Evolutionary conservation across 371 early-diverging fungal genomes (phyloP).

Genomic region (Mortierella sp.): DNA sequence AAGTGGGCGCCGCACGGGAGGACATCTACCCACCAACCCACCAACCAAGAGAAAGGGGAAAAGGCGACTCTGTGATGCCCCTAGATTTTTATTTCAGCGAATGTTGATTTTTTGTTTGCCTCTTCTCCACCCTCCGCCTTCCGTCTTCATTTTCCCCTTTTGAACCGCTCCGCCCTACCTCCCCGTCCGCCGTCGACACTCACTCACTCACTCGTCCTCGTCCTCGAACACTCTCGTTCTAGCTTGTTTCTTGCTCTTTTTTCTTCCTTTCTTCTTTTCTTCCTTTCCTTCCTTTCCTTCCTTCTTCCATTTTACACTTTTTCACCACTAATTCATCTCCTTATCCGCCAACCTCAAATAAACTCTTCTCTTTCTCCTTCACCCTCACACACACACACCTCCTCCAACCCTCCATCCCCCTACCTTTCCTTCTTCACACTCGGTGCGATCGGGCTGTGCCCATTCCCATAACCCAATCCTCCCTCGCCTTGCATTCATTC

Average conservation of each 20-base stretch:
- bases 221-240: no score
- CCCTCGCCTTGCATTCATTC: background rate
- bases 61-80: background rate
- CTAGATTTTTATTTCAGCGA: no score
- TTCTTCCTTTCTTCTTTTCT: background rate
- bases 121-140: no score
- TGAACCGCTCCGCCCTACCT: background rate
- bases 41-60: background rate
- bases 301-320: background rate
- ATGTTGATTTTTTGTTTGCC: no score
- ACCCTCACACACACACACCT: background rate
- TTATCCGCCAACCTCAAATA: background rate
- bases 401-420: no score
- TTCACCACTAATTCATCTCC: background rate
- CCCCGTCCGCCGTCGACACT: background rate
- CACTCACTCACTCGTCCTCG: background rate
- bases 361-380: background rate
- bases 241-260: background rate
- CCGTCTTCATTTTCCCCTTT: no score
- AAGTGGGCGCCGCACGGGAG: background rate
- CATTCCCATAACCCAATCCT: background rate
- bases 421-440: background rate
- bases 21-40: no score
- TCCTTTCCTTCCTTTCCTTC: background rate
- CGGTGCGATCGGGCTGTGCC: background rate